Evolutionary conservation across 495 filamentous ascomycete genomes (phyloP), one percentile per base, ranked within the genome.

Genomic region (Tetracladium marchalianum): DNA sequence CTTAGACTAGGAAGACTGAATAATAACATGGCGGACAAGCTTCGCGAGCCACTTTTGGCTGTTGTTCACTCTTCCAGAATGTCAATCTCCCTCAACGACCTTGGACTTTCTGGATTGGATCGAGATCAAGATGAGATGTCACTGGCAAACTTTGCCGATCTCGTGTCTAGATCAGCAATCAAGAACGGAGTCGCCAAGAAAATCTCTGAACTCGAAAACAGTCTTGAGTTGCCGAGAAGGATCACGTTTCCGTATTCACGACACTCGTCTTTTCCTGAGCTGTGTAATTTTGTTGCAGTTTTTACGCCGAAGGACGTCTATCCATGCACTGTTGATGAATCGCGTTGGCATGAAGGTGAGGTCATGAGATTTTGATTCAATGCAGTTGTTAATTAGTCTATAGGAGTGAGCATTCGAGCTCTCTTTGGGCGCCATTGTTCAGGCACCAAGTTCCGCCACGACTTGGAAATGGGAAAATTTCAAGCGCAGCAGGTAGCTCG

Each of bases 261-360:
- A 1, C 90, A 97, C 62, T 93, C 90, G 0, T 95, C 87, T 0
- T 87, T 90, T 42, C 64, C 66, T 0, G 90, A 96, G 60, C 70
- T 95, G 5, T 84, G 85, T 48, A 60, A 79, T 47, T 63, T 97
- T 0, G 68, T 94, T 4, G 53, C 67, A 4, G 71, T 69, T 0
- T 87, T 95, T 50, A 71, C 66, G 33, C 89, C 87, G 0, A 74
- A 66, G 48, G 87, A 96, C 60, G 68, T 96, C 10, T 81, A 83
- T 63, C 88, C 90, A 4, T 95, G 90, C 57, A 90, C 87, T 1
- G 80, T 90, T 5, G 71, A 89, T 43, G 65, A 73, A 13, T 49
- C 60, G 0, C 63, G 59, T 6, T 94, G 87, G 88, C 62, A 66
- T 37, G 64, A 78, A 36, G 66, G 69, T 46, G 62, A 75, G 17